Conservation (phyloP, 1,139 yeast genomes). For the Komagataea norvegica region DNA sequence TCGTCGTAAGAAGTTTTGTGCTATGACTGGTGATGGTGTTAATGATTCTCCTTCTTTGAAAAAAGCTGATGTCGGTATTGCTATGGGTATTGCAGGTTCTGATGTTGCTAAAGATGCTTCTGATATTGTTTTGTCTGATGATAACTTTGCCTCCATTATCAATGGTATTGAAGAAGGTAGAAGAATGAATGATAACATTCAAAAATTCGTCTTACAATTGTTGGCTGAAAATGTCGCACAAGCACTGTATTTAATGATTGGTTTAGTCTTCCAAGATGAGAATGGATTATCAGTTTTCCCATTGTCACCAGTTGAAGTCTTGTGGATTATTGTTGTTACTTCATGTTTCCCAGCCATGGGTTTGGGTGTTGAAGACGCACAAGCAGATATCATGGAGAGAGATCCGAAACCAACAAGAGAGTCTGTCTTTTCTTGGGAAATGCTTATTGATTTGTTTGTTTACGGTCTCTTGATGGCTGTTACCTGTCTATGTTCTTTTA, state of each 20-base stretch:
- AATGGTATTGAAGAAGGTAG: constrained; percentile 82
- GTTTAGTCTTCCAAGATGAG: constrained; percentile 62
- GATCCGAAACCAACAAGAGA: constrained; percentile 58
- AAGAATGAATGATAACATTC: constrained; percentile 76
- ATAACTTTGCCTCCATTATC: constrained; percentile 71
- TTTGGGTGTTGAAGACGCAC: constrained; percentile 67
- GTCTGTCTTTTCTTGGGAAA: constrained; percentile 65
- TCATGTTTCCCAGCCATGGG: constrained; percentile 88
- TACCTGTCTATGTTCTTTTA: constrained; percentile 65
- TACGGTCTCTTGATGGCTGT: constrained; percentile 75
- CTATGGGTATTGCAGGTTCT: constrained; percentile 81
- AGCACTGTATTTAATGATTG: constrained; percentile 65
- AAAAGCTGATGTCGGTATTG: constrained; percentile 80
- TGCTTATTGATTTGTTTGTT: constrained; percentile 65
- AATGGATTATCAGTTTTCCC: constrained; percentile 67
- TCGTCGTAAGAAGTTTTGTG: constrained; percentile 64
- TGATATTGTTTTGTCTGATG: constrained; percentile 70
- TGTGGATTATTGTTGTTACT: constrained; percentile 76
- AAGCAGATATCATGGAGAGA: constrained; percentile 58
- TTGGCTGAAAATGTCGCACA: constrained; percentile 78
- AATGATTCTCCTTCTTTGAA: constrained; percentile 81
- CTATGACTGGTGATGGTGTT: constrained; percentile 89
- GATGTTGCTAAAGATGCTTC: constrained; percentile 82
- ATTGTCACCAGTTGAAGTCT: constrained; percentile 71
- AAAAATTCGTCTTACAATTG: constrained; percentile 75